Evolutionary conservation across 306 rosid genomes (phyloP).

Genomic region (Oemleria cerasiformis): DNA sequence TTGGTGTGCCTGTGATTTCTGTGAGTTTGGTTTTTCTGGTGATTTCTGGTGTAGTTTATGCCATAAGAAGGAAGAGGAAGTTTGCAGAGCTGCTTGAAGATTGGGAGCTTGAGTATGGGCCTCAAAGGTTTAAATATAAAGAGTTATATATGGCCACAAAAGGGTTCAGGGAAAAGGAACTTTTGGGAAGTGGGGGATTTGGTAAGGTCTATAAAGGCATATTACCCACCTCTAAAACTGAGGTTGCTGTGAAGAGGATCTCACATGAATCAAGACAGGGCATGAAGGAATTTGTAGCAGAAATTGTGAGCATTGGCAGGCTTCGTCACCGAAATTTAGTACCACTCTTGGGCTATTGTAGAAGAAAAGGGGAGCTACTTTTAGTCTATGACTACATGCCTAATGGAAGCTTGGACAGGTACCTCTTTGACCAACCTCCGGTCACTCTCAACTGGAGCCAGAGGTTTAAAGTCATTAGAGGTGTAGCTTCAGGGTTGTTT

Average conservation of each 20-base stretch:
- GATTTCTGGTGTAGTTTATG: slow-evolving; percentile 9
- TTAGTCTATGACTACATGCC: slow-evolving; percentile 37
- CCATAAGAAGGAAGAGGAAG: slow-evolving; percentile 18
- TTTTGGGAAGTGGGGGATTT: slow-evolving; percentile 37
- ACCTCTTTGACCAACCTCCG: slow-evolving; percentile 21
- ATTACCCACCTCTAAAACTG: slow-evolving; percentile 27
- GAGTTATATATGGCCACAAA: slow-evolving; percentile 35
- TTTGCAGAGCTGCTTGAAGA: slow-evolving; percentile 29
- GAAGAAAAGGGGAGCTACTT: slow-evolving; percentile 33
- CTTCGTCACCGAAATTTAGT: slow-evolving; percentile 37
- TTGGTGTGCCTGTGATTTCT: slow-evolving; percentile 32
- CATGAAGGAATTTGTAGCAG: slow-evolving; percentile 40
- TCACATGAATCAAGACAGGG: slow-evolving; percentile 35
- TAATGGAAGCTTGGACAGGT: slow-evolving; percentile 39
- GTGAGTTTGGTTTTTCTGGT: slow-evolving; percentile 13
- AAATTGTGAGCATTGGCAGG: slow-evolving; percentile 31
- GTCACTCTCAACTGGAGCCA: slow-evolving; percentile 22
- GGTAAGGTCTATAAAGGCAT: slow-evolving; percentile 37
- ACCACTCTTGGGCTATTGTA: slow-evolving; percentile 36
- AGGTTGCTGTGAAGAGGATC: slow-evolving; percentile 33
- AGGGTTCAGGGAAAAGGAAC: slow-evolving; percentile 28
- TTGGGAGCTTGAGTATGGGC: slow-evolving; percentile 37
- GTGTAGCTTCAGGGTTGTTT: slow-evolving; percentile 32
- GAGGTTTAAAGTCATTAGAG: slow-evolving; percentile 32
- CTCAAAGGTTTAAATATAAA: slow-evolving; percentile 29